A percentile compares a stretch with the other conserved stretches of the same genome.
These are phyloP conservation scores for Ophiostoma ulmi DNA, from an alignment of 2,329 filamentous ascomycete genomes.

Conservation along the genomic window DNA sequence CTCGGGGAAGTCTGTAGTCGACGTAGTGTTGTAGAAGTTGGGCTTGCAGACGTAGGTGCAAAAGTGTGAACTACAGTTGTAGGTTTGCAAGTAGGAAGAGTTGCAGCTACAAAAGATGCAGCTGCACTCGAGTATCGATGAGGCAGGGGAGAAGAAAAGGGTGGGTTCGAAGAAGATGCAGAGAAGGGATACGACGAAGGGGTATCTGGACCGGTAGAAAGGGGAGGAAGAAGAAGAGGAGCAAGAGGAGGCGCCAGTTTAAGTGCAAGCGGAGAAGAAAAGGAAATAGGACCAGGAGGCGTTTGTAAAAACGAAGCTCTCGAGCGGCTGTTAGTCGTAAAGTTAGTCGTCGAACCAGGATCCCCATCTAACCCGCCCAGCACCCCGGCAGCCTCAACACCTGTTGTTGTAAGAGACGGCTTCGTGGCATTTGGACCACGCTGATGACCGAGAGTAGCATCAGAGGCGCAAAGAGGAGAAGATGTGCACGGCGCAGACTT, in stretches of 20 bases:
- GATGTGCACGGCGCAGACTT: not conserved
- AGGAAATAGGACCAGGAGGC: slow-evolving; percentile 12
- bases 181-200: not conserved
- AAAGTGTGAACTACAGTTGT: too few relatives aligned
- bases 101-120: not conserved
- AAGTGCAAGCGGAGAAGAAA: slow-evolving; percentile 11
- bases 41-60: not conserved
- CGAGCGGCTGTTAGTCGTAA: not conserved
- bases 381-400: slow-evolving; percentile 19
- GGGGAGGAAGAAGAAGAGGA: not conserved
- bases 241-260: not conserved
- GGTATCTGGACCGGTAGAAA: not conserved
- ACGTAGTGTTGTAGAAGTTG: not conserved
- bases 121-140: not conserved
- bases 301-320: slow-evolving; percentile 6
- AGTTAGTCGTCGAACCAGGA: slow-evolving; percentile 12
- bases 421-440: not conserved
- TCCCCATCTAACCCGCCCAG: slow-evolving; percentile 19
- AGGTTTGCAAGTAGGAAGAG: not conserved
- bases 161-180: not conserved
- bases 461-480: not conserved
- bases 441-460: not conserved
- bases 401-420: not conserved
- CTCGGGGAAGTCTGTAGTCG: not conserved
- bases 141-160: not conserved